Percentiles rank a stretch among this genome's conserved stretches.
These are phyloP conservation scores for Calocera cornea DNA, from an alignment of 768 basidiomycete species.

Conservation along the genomic window DNA sequence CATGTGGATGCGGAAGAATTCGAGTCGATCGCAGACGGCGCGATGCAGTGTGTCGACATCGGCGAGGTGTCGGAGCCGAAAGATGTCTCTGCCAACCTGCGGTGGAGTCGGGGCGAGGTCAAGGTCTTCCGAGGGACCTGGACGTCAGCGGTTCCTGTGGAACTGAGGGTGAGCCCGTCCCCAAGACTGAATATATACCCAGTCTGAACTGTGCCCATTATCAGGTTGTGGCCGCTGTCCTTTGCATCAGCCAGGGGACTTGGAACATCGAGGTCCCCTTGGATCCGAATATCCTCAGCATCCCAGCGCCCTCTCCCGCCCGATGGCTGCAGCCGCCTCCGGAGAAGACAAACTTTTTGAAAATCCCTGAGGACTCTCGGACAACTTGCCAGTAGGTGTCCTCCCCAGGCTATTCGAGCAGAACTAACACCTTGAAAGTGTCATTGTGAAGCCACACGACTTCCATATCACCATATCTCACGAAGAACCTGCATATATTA, in stretches of 20 bases:
- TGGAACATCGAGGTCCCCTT: constrained; percentile 60
- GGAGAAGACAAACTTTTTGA: background rate
- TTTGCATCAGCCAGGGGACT: constrained; percentile 36
- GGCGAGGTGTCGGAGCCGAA: constrained; percentile 22
- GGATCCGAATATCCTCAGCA: constrained; percentile 25
- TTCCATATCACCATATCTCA: constrained; percentile 46
- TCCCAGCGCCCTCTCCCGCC: background rate
- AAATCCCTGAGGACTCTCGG: constrained; percentile 6
- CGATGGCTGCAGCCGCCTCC: background rate
- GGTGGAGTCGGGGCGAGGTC: constrained; percentile 43
- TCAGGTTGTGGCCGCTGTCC: constrained; percentile 13
- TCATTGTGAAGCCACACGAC: constrained; percentile 41
- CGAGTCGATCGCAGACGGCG: constrained; percentile 7
- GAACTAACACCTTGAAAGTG: constrained; percentile 15
- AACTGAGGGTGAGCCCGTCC: constrained; percentile 38
- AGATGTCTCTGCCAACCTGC: constrained; percentile 33
- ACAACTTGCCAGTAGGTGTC: constrained; percentile 5
- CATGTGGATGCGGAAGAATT: constrained; percentile 24
- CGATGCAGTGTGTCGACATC: constrained; percentile 30
- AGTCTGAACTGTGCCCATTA: background rate
- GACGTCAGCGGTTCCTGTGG: constrained; percentile 35
- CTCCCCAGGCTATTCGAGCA: constrained; percentile 5
- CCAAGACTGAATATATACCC: background rate
- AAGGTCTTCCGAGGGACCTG: constrained; percentile 52
- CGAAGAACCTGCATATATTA: constrained; percentile 56